These are phyloP conservation scores for Athelia sp. DNA, from an alignment of 1,284 basidiomycete species.

Conservation along the genomic window DNA sequence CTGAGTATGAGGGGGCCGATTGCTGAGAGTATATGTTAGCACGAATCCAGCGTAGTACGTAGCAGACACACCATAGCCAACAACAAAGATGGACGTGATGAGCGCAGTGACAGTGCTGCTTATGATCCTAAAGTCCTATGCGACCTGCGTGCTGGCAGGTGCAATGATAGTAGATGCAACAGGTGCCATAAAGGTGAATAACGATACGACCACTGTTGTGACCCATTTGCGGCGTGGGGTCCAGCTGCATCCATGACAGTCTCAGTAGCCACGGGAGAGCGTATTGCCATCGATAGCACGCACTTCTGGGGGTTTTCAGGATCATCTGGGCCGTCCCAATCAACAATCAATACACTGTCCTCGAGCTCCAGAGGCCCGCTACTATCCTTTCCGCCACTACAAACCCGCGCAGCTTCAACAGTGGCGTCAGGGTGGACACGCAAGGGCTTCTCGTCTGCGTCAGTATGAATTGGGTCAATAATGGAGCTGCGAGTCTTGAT, in stretches of 20 bases:
- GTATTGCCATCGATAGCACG: constrained; percentile 5
- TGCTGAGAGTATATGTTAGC: constrained; percentile 3
- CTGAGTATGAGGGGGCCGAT: constrained; percentile 51
- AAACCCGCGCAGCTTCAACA: too few species aligned
- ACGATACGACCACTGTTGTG: constrained; percentile 55
- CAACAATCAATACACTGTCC: constrained; percentile 24
- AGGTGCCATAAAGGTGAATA: constrained; percentile 63
- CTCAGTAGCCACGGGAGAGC: not conserved
- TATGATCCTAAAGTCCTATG: constrained; percentile 52
- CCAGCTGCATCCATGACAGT: constrained; percentile 40
- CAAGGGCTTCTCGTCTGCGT: too few species aligned
- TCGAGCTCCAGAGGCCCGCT: too few species aligned
- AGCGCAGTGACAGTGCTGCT: constrained; percentile 48
- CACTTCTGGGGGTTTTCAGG: constrained; percentile 52
- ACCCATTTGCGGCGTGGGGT: constrained; percentile 53
- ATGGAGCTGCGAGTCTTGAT: too few species aligned
- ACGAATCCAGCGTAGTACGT: not conserved
- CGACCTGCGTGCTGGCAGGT: constrained; percentile 52
- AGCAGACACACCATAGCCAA: constrained; percentile 70
- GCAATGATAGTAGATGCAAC: constrained; percentile 70
- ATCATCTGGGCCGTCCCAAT: constrained; percentile 49
- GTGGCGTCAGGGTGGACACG: too few species aligned
- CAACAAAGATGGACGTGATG: constrained; percentile 62
- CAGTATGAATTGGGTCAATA: too few species aligned
- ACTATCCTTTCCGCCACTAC: too few species aligned